Evolutionary conservation across 2,329 filamentous ascomycete species (phyloP).

Genomic region (Graphilbum ipis-grandicollis): DNA sequence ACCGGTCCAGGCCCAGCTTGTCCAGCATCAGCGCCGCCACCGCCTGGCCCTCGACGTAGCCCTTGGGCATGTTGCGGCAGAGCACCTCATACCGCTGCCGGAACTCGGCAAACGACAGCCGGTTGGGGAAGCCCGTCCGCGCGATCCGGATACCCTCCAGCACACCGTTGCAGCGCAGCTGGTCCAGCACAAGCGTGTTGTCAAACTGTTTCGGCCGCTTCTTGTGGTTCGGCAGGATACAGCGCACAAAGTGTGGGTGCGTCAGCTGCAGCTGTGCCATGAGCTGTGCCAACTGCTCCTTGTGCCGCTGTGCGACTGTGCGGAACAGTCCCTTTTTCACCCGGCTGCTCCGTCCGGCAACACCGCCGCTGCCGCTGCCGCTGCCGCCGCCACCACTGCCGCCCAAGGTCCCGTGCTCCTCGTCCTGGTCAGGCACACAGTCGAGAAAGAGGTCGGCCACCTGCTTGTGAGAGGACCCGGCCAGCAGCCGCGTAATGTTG

Average conservation of each 20-base stretch:
- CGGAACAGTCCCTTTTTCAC: constrained; percentile 97
- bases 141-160: constrained; percentile 97
- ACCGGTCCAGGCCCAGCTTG: constrained; percentile 67
- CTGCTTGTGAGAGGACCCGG: constrained; percentile 66
- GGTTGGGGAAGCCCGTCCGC: constrained; percentile 88
- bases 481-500: constrained; percentile 80
- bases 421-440: constrained; percentile 42
- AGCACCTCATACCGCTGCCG: constrained; percentile 91
- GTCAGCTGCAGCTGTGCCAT: constrained; percentile 92
- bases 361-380: background rate
- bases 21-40: constrained; percentile 77
- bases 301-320: constrained; percentile 90
- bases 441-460: constrained; percentile 74
- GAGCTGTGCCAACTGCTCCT: constrained; percentile 90
- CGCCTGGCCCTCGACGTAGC: constrained; percentile 60
- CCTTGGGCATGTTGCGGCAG: constrained; percentile 31
- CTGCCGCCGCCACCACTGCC: constrained; percentile 23
- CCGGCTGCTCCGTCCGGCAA: constrained; percentile 44
- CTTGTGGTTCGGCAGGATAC: constrained; percentile 95
- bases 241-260: constrained; percentile 94
- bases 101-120: constrained; percentile 84
- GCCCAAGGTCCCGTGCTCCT: constrained; percentile 23
- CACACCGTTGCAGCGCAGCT: constrained; percentile 96
- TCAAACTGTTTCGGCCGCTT: constrained; percentile 89
- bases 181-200: constrained; percentile 83